Base-by-base conservation (phyloP, 1,284 basidiomycete species). In the Salmacisia buchloeana region DNA sequence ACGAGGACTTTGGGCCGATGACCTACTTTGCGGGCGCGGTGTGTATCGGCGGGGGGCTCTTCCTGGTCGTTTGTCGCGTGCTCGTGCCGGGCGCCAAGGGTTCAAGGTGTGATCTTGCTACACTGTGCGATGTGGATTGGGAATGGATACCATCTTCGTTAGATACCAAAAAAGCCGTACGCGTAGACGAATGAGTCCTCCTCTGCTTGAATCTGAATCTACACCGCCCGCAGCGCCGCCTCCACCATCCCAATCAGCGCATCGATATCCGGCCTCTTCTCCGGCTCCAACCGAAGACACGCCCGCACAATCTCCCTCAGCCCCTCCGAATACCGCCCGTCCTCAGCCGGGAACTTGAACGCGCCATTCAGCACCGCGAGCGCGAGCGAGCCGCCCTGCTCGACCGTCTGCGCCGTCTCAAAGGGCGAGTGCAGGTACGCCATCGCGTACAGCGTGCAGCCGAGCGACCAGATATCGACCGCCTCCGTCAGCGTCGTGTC, bases 401-500 rank as follows among this genome's bases (percentile, higher is more conserved):
- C 77, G 21, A 75, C 66, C 6, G 76, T 80, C 57, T 77, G 74
- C 0, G 66, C 70, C 25, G 79, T 80, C 68, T 80, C 79, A 61
- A 80, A 80, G 0, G 79, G 79, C 65, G 77, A 79, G 61, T 80
- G 76, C 52, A 74, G 67, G 63, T 78, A 80, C 25, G 64, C 63
- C 63, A 71, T 65, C 18, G 75, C 75, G 58, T 71, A 80, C 18
- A 80, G 65, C 57, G 75, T 58, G 58, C 77, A 79, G 5, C 79
- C 79, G 10, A 80, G 65, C 27, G 78, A 74, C 79, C 79, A 80
- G 56, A 80, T 77, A 58, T 80, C 79, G 1, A 80, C 78, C 10
- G 72, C 60, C 39, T 80, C 79, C 25, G 72, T 74, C 34, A 80
- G 63, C 13, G 66, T 68, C n/a, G 69, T 65, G 41, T 77, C 73